A percentile compares a stretch with the other conserved stretches of the same genome.
These are phyloP conservation scores for Aegle marmelos DNA, from an alignment of 345 rosid species.

Conservation along the genomic window DNA sequence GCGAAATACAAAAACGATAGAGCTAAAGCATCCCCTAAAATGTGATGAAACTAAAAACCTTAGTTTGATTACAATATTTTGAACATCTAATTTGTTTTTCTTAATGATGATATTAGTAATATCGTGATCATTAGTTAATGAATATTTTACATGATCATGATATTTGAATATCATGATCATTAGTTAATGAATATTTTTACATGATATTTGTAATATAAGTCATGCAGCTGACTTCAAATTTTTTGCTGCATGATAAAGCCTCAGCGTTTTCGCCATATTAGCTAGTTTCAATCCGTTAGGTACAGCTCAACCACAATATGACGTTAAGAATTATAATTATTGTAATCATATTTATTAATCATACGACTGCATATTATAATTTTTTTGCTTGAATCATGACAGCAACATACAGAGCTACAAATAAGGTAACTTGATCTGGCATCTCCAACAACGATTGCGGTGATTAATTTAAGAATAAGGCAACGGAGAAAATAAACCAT, in stretches of 20 bases:
- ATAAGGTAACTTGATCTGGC: neutral
- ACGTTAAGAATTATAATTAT: neutral
- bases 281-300: neutral
- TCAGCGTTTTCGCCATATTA: neutral
- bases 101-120: neutral
- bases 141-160: neutral
- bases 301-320: neutral
- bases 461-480: slow-evolving; percentile 5
- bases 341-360: neutral
- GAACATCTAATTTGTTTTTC: too few relatives aligned
- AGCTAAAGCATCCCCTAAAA: too few relatives aligned
- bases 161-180: neutral
- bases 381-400: neutral
- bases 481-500: neutral
- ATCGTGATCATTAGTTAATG: neutral
- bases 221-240: neutral
- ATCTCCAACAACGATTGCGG: neutral
- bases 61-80: too few relatives aligned
- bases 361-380: neutral
- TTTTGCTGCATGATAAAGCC: neutral
- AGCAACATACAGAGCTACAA: neutral
- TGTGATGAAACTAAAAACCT: too few relatives aligned
- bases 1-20: too few relatives aligned
- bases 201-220: neutral
- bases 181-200: neutral